Base-by-base conservation (phyloP, 345 rosid genomes). In the rapeseed (Brassica napus) region DNA sequence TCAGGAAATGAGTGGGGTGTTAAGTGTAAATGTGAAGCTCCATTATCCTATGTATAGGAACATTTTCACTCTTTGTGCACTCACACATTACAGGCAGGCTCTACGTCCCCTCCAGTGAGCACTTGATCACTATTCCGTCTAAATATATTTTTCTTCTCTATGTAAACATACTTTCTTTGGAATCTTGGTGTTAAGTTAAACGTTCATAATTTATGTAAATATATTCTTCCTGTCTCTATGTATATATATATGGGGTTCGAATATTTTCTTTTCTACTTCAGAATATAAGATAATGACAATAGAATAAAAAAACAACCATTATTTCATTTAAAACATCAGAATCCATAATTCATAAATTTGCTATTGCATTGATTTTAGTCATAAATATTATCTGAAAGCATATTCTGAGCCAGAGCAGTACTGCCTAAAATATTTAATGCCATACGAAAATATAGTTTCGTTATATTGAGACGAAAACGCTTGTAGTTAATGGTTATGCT, bases 401-500 rank as follows among this genome's bases (percentile, higher is more conserved):
- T 28, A 28, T 28, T 28, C 31, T 28, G 31, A 28, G 31, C 31
- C 31, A 28, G 31, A 28, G 31, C 31, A 28, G 31, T 28, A 28
- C 31, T 28, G 31, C 4, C 31, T 28, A 28, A 3, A 28, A 2
- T 28, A 28, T 28, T 28, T 28, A 28, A 28, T 28, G 31, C 31
- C 31, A 28, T 28, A 3, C 31, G 31, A 28, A 28, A 28, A 28
- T 28, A 28, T 28, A 28, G 31, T 28, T 28, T 28, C 31, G 31
- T 28, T 28, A 28, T 28, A 28, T 28, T 28, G 86, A 90, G 16
- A 57, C 80, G 57, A 88, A 90, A 2, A 64, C 86, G 35, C 63
- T 88, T 8, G 72, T 86, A 6, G 77, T 92, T 8, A 90, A 87
- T 8, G 70, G 80, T 7, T 90, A 90, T 86, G 87, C 88, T 0